Base-by-base conservation (phyloP, 495 filamentous ascomycete species). In the Hypoxylon fuscum region DNA sequence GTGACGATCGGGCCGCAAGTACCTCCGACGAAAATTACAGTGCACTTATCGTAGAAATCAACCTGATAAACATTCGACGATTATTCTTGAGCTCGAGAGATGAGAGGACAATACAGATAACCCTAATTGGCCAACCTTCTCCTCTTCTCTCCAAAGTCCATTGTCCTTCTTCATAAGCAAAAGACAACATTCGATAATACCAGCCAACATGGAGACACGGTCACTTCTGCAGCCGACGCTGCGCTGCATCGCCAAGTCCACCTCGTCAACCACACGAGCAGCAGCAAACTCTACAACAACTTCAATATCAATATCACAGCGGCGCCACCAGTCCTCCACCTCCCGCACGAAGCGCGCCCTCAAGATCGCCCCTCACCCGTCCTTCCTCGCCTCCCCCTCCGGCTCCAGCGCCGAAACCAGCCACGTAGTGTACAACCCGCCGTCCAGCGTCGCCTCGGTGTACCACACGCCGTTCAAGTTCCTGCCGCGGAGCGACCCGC, bases 351-450 rank as follows among this genome's bases (percentile, higher is more conserved):
- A 86, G 73, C 86, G 88, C 76, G 83, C 86, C 10, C 84, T 93
- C 59, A 85, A 85, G 59, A 81, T 93, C 64, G 85, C 88, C 52
- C 88, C 88, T 21, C 88, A 92, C 75, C 79, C 84, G 9, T 88
- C 89, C 50, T 94, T 91, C 77, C 78, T 83, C 48, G 63, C 75
- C 15, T 68, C 77, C 21, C 25, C 21, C 11, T 29, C 49, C 37
- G n/a, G n/a, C n/a, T n/a, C n/a, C n/a, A n/a, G n/a, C n/a, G 45
- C 44, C 37, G 74, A 83, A 35, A 21, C 76, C 54, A 80, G 87
- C 62, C 83, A 91, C 65, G 91, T 98, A 73, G 87, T 98, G 76
- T 93, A 89, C 87, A 98, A 97, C 77, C 95, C 95, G 37, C 95
- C 95, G 5, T 88, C 93, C n/a, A 86, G 91, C 27, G 83, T 85